Percentiles rank a stretch among this genome's conserved stretches.
phyloP scores from a whole-genome alignment of 164 flowering plant species.

The Nymphaea thermarum region DNA sequence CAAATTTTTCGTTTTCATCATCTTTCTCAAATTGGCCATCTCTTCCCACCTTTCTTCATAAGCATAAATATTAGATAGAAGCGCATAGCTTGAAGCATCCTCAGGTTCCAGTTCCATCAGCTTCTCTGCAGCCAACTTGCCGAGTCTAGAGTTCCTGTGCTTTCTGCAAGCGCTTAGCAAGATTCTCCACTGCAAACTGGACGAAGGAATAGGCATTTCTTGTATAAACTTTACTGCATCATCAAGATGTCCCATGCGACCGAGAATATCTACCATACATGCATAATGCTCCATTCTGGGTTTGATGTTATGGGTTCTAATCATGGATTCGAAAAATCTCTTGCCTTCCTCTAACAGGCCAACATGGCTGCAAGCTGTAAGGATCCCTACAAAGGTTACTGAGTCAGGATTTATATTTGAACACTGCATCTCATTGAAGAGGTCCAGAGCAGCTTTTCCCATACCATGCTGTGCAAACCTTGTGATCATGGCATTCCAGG shows the following conservation, averaged over 20 bases:
- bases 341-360: constrained; percentile 11
- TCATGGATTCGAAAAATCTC: constrained; percentile 10
- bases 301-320: constrained; percentile 5
- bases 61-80: constrained; percentile 10
- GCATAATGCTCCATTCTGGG: constrained; percentile 13
- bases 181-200: constrained; percentile 12
- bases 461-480: constrained; percentile 53
- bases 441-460: constrained; percentile 41
- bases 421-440: constrained; percentile 34
- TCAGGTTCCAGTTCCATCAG: constrained; percentile 11
- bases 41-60: constrained; percentile 6
- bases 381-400: constrained; percentile 11
- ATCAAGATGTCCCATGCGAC: constrained; percentile 12
- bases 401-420: constrained; percentile 20
- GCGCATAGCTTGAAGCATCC: constrained; percentile 12
- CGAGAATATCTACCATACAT: constrained; percentile 12
- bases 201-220: constrained; percentile 13
- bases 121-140: constrained; percentile 13
- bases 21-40: constrained; percentile 8
- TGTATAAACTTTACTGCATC: constrained; percentile 9
- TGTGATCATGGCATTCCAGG: constrained; percentile 60
- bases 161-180: constrained; percentile 11
- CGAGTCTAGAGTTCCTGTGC: constrained; percentile 9
- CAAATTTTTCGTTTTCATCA: constrained; percentile 10
- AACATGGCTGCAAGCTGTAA: constrained; percentile 15